Evolutionary conservation across 768 basidiomycete genomes (phyloP).

Genomic region (Steccherinum ochraceum): DNA sequence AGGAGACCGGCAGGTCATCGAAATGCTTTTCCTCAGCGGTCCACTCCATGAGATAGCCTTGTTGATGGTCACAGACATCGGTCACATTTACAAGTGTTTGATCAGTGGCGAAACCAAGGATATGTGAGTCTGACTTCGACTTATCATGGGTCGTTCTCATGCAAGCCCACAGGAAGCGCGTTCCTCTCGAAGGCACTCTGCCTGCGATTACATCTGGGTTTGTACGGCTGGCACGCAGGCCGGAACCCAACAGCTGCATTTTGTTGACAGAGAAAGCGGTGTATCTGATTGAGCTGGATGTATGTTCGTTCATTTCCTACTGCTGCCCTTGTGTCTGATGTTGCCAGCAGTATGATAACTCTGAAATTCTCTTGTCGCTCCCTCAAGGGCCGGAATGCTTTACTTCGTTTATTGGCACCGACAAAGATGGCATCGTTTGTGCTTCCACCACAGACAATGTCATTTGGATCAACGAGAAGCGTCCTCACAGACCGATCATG

Average conservation of each 20-base stretch:
- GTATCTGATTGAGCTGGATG: conserved; percentile 49
- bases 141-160: background rate
- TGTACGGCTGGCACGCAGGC: conserved; percentile 44
- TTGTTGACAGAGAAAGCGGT: conserved; percentile 41
- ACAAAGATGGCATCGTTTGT: conserved; percentile 39
- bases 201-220: no score
- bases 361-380: conserved; percentile 6
- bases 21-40: conserved; percentile 9
- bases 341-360: no score
- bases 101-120: conserved; percentile 29
- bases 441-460: conserved; percentile 57
- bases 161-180: conserved; percentile 16
- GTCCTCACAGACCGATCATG: conserved; percentile 49
- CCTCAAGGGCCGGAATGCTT: conserved; percentile 32
- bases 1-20: conserved; percentile 12
- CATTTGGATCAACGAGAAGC: conserved; percentile 66
- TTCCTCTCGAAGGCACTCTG: background rate
- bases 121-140: conserved; percentile 31
- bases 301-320: conserved; percentile 26
- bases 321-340: no score
- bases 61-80: conserved; percentile 42
- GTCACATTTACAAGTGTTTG: conserved; percentile 43
- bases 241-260: conserved; percentile 31
- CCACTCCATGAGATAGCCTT: conserved; percentile 17
- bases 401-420: conserved; percentile 46